phyloP scores from a whole-genome alignment of 176 grass and related monocot species.

The Zea mays region DNA sequence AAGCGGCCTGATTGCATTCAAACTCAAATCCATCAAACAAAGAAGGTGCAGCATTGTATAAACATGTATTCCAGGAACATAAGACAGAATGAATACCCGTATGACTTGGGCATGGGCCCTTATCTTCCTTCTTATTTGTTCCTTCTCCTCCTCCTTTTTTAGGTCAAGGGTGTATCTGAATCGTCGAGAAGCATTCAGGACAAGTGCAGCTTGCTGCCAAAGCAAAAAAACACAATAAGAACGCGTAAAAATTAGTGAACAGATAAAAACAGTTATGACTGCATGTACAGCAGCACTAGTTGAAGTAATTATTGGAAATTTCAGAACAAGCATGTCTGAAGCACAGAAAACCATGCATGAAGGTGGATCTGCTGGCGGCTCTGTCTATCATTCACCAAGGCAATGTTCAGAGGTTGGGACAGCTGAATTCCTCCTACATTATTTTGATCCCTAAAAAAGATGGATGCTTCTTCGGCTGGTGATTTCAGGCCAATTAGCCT shows the following conservation, averaged over 20 bases:
- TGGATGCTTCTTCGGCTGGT: too few relatives aligned
- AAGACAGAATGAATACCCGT: conserved; percentile 54
- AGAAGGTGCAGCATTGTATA: conserved; percentile 7
- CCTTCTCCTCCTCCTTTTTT: conserved; percentile 87
- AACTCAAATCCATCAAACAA: conserved; percentile 34
- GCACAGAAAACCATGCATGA: conserved; percentile 23
- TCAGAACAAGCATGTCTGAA: conserved; percentile 2
- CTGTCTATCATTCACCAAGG: too few relatives aligned
- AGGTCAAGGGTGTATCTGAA: conserved; percentile 98
- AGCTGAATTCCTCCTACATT: too few relatives aligned
- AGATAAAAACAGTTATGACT: conserved; percentile 23
- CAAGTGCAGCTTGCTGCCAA: conserved; percentile 87
- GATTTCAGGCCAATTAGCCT: too few relatives aligned
- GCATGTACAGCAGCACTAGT: conserved; percentile 20
- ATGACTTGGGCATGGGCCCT: conserved; percentile 98
- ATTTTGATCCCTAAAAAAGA: too few relatives aligned
- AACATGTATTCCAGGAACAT: conserved; percentile 29
- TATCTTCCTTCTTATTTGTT: conserved; percentile 80
- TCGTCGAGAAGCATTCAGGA: conserved; percentile 88
- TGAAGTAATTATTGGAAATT: conserved; percentile 33
- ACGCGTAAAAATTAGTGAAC: conserved; percentile 28
- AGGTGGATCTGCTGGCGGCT: too few relatives aligned
- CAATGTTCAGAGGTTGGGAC: too few relatives aligned
- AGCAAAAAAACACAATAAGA: conserved; percentile 25
- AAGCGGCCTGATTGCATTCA: conserved; percentile 68